These are phyloP conservation scores for Trichoderma sp. DNA, from an alignment of 2,329 filamentous ascomycete species.

Conservation along the genomic window DNA sequence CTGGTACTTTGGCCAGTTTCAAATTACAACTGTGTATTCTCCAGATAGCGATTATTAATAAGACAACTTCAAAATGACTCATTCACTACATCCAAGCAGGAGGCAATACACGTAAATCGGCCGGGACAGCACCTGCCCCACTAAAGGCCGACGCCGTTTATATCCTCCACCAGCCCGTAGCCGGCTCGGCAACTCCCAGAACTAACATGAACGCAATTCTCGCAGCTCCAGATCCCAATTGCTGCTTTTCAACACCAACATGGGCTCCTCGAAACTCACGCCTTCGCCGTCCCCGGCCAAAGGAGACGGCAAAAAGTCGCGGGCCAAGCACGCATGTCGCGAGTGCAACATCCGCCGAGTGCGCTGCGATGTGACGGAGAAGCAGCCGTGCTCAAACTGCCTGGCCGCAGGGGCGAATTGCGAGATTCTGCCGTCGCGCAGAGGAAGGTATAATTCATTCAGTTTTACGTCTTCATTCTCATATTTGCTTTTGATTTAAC, in stretches of 20 bases:
- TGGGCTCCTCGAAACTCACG: constrained; percentile 5
- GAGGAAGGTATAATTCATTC: constrained; percentile 36
- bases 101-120: not conserved
- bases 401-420: constrained; percentile 32
- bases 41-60: not conserved
- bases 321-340: constrained; percentile 41
- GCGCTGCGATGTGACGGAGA: constrained; percentile 41
- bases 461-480: not conserved
- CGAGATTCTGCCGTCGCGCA: constrained; percentile 39
- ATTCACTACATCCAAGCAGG: not conserved
- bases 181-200: constrained; percentile 1
- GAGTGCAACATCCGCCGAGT: constrained; percentile 40
- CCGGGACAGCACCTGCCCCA: constrained; percentile 2
- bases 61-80: not conserved
- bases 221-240: not conserved
- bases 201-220: not conserved
- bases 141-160: not conserved
- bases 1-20: not conserved
- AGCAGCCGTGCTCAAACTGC: constrained; percentile 40
- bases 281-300: constrained; percentile 16
- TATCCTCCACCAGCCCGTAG: not conserved
- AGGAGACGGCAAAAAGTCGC: constrained; percentile 35
- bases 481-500: not conserved
- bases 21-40: not conserved
- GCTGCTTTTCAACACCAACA: not conserved